These are phyloP conservation scores for Geotrichum bryndzae DNA, from an alignment of 1,139 yeast species.

Conservation along the genomic window DNA sequence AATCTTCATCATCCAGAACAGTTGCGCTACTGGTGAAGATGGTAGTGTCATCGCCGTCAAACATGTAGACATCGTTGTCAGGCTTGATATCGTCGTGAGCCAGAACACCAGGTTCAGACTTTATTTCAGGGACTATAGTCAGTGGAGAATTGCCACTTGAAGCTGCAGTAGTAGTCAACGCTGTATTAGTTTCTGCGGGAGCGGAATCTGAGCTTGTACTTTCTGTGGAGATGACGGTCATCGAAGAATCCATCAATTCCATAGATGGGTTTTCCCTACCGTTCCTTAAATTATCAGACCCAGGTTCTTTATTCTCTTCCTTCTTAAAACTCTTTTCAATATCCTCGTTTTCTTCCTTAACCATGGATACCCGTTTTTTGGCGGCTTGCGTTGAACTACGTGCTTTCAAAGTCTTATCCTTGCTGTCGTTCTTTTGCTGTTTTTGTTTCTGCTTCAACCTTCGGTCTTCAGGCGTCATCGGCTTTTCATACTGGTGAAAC, in stretches of 20 bases:
- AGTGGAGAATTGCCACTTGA: not conserved
- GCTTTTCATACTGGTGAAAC: slow-evolving; percentile 18
- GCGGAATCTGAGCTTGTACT: not conserved
- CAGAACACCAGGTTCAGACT: not conserved
- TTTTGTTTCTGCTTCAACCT: slow-evolving; percentile 12
- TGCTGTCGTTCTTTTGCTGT: not conserved
- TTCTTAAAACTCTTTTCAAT: not conserved
- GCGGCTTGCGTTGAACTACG: not conserved
- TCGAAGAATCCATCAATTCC: not conserved
- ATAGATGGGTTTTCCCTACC: not conserved
- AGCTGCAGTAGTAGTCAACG: not conserved
- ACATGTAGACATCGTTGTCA: slow-evolving; percentile 2
- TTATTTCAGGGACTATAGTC: not conserved
- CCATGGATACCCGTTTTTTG: slow-evolving; percentile 13
- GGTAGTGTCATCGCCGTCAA: slow-evolving; percentile 12
- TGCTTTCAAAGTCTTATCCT: not conserved
- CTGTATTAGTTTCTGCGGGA: not conserved
- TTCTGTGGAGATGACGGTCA: not conserved
- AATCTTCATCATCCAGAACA: slow-evolving; percentile 1
- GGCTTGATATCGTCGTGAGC: not conserved
- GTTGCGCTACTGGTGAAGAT: slow-evolving; percentile 1
- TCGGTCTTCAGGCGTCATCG: slow-evolving; percentile 13
- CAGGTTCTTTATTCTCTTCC: not conserved
- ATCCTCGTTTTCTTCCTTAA: slow-evolving; percentile 16
- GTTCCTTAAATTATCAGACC: not conserved